These are phyloP conservation scores for Aspergillus japonicus DNA, from an alignment of 2,329 filamentous ascomycete genomes.

Conservation along the genomic window DNA sequence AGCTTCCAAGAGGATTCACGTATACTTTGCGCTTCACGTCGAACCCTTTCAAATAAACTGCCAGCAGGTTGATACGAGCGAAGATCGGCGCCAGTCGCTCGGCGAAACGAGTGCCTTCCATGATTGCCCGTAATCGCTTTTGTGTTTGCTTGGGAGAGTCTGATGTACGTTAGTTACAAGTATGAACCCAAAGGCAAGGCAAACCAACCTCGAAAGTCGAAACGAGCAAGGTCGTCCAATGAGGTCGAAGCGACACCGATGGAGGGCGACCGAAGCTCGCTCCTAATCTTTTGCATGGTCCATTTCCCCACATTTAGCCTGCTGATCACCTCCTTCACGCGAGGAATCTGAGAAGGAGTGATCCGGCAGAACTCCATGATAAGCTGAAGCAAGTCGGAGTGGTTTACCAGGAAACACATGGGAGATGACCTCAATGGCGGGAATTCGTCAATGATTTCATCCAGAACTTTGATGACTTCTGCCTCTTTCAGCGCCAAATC, in stretches of 20 bases:
- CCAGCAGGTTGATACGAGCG: conserved; percentile 75
- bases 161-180: conserved; percentile 57
- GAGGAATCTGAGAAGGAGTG: conserved; percentile 63
- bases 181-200: conserved; percentile 47
- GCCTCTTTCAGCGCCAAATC: conserved; percentile 89
- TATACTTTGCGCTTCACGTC: conserved; percentile 76
- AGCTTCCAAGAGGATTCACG: conserved; percentile 78
- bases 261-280: conserved; percentile 75
- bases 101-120: conserved; percentile 54
- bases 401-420: conserved; percentile 89
- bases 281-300: conserved; percentile 79
- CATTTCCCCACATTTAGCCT: conserved; percentile 79
- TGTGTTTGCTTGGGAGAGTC: conserved; percentile 70
- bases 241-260: conserved; percentile 85
- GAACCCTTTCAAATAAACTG: conserved; percentile 73
- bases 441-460: conserved; percentile 82
- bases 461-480: conserved; percentile 88
- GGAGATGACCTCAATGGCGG: conserved; percentile 68
- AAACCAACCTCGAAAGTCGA: conserved; percentile 76
- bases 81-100: conserved; percentile 58
- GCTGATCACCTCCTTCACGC: conserved; percentile 79
- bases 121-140: conserved; percentile 57
- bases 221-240: conserved; percentile 82
- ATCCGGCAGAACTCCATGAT: conserved; percentile 92
- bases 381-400: conserved; percentile 78